Evolutionary conservation across 208 protist species (phyloP), one percentile per base, ranked within the genome.

Genomic region (Vickermania spadyakhi): DNA sequence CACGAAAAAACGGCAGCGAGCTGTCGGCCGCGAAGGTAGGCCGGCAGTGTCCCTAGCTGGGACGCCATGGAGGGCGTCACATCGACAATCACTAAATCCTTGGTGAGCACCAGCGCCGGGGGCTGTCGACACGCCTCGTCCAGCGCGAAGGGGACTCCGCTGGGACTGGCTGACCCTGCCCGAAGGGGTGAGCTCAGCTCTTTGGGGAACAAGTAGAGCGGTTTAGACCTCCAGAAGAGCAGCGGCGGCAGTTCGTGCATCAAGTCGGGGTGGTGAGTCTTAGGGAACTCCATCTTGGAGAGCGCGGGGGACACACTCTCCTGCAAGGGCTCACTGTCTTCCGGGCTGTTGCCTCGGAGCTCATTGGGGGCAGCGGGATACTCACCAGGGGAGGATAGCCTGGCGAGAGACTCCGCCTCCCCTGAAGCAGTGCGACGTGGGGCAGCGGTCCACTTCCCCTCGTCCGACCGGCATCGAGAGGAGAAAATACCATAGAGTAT

Each of bases 1-100:
- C 72, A 80, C 52, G 22, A 31, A 18, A 87, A 62, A 25, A 81
- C 45, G 41, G 77, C 71, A 14, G 31, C 3, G 27, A 88, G 60
- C 2, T 58, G 70, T 3, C 75, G 70, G 23, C 64, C 59, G 27
- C 70, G 50, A 13, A 91, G 52, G 13, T 71, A 36, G 22, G 52
- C 41, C 0, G 69, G 58, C 3, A 64, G 62, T 21, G 76, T 71
- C 28, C 80, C 80, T 4, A 91, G 57, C 50, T 72, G 66, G 4
- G 31, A 49, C 2, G 78, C 74, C 58, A 91, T 66, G 27, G 71
- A 53, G 51, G 68, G 53, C 51, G 72, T 84, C 27, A 77, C 78
- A 7, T 80, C 76, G 7, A 81, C 52, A 45, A 91, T 72, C 4
- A 84, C 53, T 14, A 77, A 31, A 21, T 66, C 64, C 0, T 42